These are phyloP conservation scores for Schizosaccharomyces osmophilus DNA, from an alignment of 805 yeast species.

Conservation along the genomic window DNA sequence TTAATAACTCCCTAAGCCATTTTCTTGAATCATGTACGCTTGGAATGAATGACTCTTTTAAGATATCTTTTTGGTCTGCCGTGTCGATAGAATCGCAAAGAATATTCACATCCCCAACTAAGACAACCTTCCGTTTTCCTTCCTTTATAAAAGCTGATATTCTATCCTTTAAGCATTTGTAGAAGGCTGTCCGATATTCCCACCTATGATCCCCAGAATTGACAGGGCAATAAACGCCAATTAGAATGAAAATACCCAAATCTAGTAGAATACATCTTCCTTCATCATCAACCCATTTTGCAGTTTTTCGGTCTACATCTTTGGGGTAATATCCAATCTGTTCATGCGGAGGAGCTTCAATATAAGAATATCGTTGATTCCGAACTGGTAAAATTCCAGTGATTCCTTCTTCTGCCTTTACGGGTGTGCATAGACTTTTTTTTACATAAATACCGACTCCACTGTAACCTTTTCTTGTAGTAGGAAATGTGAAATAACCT, in stretches of 20 bases:
- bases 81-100: slow-evolving; percentile 58
- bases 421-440: slow-evolving; percentile 15
- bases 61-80: slow-evolving; percentile 38
- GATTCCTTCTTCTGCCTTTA: slow-evolving; percentile 67
- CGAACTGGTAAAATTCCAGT: slow-evolving; percentile 28
- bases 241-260: slow-evolving; percentile 22
- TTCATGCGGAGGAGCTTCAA: background rate
- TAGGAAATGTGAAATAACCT: slow-evolving; percentile 47
- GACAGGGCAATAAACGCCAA: slow-evolving; percentile 69
- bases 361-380: background rate
- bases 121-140: slow-evolving; percentile 43
- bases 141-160: slow-evolving; percentile 25
- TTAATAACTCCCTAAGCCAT: background rate
- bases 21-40: background rate
- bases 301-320: slow-evolving; percentile 1
- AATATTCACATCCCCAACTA: slow-evolving; percentile 79
- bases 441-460: slow-evolving; percentile 75
- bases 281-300: slow-evolving; percentile 40
- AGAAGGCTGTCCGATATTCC: slow-evolving; percentile 29
- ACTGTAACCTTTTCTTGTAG: slow-evolving; percentile 52
- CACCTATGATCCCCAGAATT: slow-evolving; percentile 42
- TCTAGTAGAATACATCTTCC: slow-evolving; percentile 67
- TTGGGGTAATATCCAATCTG: background rate
- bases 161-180: slow-evolving; percentile 35
- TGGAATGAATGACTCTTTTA: slow-evolving; percentile 12